Base-by-base conservation (phyloP, 257 asterid genomes). In the Schizonepeta tenuifolia region DNA sequence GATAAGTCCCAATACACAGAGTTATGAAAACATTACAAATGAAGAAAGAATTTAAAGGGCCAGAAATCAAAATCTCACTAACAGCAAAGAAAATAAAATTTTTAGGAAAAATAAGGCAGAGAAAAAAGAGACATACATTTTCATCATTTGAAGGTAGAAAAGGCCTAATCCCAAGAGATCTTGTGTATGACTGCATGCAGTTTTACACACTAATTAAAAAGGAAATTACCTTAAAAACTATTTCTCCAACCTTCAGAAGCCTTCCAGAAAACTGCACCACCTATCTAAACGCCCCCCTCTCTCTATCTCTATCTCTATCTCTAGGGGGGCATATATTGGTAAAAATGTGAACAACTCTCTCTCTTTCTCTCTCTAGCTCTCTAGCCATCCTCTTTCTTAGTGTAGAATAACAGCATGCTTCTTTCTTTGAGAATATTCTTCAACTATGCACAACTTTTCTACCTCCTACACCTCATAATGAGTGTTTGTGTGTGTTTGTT, bases 191-290 rank as follows among this genome's bases (percentile, higher is more conserved):
- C 49, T 59, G 33, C 62, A 72, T 54, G 73, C 60, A 79, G 44
- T 53, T 57, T 13, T 66, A 18, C 55, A 33, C 7, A 47, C 68
- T 31, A 36, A 11, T 62, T 21, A 20, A 62, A 78, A 51, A 38
- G 36, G 62, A 17, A 72, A 28, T 57, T 67, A 69, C 81, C 77
- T 75, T 63, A 60, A 77, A 41, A 73, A 63, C 54, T 79, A 53
- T 70, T 47, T 68, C 76, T 82, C 77, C 83, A 67, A 49, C 67
- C 84, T 77, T 82, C 81, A 87, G 80, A 69, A 74, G 17, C 76
- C 85, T 77, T 80, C 76, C 59, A 74, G 83, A 72, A 86, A 86
- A 86, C 92, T 77, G 88, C 75, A 82, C 63, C 51, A 74, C 53
- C 69, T 54, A 55, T 50, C 63, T 38, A 15, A 33, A 9, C 43